Base-by-base conservation (phyloP, 192 early-diverging fungal species). In the Lunasporangiospora selenospora region DNA sequence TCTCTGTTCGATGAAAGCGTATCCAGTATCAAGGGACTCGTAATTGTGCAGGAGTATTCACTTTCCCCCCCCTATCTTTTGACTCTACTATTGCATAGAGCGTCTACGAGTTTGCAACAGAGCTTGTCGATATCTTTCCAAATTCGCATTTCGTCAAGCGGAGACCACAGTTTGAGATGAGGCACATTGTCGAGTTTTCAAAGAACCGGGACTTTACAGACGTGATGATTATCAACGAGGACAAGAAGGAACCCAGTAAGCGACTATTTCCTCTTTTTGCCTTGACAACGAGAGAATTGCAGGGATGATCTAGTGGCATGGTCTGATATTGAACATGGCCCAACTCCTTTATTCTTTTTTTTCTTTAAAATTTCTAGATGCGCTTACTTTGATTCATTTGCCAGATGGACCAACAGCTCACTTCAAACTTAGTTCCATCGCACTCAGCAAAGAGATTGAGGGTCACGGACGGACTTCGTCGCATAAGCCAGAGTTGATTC, bases 351-450 rank as follows among this genome's bases (percentile, higher is more conserved):
- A 4, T 15, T 44, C n/a, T 39, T 31, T 3, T 62, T 9, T 24
- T 70, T 8, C 21, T 51, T 33, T 7, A n/a, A n/a, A 13, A 21
- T 23, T 26, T 3, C 7, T 58, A 93, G 89, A 93, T 62, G 91
- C 92, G 13, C 58, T 98, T 27, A 98, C 95, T 3, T 48, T 98
- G 50, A 90, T 99, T 44, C 98, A 99, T 77, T 83, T 99, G 44
- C 98, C 98, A 9, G 78, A 96, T 51, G 98, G 98, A 5, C 98
- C 98, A 12, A 97, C 98, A 19, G 96, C 96, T 21, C 90, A 99
- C 53, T 99, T 97, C 81, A 93, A 94, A 58, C 83, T 99, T 55
- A 88, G 91, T 36, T 87, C 85, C 46, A 88, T 97, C 43, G 87
- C 82, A 54, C 87, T 89, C 40, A 85, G 83, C 55, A 88, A 89